A percentile compares a stretch with the other conserved stretches of the same genome.
phyloP scores from a whole-genome alignment of 768 basidiomycete species.

The Psilocybe subaeruginosa region DNA sequence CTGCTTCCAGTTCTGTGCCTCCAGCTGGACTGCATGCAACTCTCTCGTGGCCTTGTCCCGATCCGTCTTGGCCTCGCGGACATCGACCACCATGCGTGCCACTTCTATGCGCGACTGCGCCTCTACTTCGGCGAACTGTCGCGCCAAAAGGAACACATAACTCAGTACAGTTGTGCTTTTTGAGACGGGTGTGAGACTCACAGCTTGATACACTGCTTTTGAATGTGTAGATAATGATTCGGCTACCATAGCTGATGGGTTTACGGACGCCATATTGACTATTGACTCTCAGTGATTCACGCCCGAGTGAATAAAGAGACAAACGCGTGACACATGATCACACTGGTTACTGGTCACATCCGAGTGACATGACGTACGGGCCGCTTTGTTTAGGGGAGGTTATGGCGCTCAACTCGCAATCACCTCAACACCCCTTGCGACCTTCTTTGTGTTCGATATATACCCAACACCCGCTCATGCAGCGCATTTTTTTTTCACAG shows the following conservation, averaged over 20 bases:
- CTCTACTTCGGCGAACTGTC: constrained; percentile 58
- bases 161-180: neutral
- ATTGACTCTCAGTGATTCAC: neutral
- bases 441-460: too few species aligned
- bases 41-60: constrained; percentile 49
- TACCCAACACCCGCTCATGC: too few species aligned
- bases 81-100: constrained; percentile 47
- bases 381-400: neutral
- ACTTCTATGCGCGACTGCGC: constrained; percentile 58
- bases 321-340: neutral
- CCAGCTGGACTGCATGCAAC: constrained; percentile 45
- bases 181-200: constrained; percentile 17
- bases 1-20: constrained; percentile 53
- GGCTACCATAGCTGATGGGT: constrained; percentile 29
- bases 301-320: neutral
- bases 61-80: constrained; percentile 50
- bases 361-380: neutral
- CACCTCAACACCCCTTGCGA: too few species aligned
- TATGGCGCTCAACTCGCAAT: neutral
- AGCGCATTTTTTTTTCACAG: too few species aligned
- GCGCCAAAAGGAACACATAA: neutral
- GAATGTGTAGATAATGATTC: constrained; percentile 32
- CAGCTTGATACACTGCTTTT: constrained; percentile 30
- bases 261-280: constrained; percentile 13
- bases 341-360: neutral